Percentiles rank a stretch among this genome's conserved stretches.
Conservation (phyloP, 2,329 filamentous ascomycete genomes). For the Aspergillus aculeatinus region DNA sequence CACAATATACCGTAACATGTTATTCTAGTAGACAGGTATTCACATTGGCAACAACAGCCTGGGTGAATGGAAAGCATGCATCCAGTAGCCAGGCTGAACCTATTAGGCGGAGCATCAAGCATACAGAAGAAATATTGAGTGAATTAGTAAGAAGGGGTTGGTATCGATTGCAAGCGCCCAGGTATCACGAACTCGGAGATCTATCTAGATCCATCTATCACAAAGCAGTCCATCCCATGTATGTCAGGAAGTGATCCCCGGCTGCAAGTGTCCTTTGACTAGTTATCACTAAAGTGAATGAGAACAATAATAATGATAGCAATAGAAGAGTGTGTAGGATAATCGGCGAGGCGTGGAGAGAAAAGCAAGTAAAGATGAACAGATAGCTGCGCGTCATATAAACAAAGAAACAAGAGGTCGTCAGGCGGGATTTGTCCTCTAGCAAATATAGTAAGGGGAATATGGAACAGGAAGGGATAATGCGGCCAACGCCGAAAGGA, state of each 20-base stretch:
- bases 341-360: background rate
- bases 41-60: too few species aligned
- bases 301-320: background rate
- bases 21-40: too few species aligned
- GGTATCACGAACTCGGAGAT: conserved; percentile 3
- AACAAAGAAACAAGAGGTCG: background rate
- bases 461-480: conserved; percentile 2
- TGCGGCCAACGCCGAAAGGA: background rate
- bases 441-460: background rate
- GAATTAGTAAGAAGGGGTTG: background rate
- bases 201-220: conserved; percentile 1
- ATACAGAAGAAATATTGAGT: too few species aligned
- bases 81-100: too few species aligned
- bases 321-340: background rate
- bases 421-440: background rate
- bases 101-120: too few species aligned
- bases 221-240: background rate
- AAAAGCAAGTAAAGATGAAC: conserved; percentile 1
- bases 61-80: too few species aligned
- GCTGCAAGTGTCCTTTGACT: background rate
- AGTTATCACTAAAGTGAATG: background rate
- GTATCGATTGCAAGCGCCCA: conserved; percentile 8
- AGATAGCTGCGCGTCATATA: background rate
- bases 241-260: background rate
- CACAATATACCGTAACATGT: too few species aligned